Conservation (phyloP, 306 rosid species). For the Lathyrus tuberosus region DNA sequence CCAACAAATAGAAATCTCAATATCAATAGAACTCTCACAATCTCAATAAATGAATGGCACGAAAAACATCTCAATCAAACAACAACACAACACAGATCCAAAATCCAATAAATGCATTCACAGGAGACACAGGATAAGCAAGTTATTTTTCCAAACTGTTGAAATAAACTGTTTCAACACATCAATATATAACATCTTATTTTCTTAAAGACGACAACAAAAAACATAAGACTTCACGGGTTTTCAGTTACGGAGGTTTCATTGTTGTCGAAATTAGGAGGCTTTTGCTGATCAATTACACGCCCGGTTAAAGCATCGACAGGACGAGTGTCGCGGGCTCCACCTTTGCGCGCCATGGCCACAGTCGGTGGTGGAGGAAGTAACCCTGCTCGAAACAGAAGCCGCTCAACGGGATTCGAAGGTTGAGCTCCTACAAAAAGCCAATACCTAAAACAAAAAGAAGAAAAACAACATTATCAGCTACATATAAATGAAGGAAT, state of each 20-base stretch:
- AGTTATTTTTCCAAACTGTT: neutral
- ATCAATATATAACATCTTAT: constrained; percentile 13
- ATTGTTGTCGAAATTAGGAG: constrained; percentile 34
- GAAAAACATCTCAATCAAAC: neutral
- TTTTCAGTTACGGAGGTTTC: constrained; percentile 32
- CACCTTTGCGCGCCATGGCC: constrained; percentile 87
- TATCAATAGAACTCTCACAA: too few relatives aligned
- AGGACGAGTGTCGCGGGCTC: constrained; percentile 67
- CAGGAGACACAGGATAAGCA: neutral
- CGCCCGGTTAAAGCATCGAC: constrained; percentile 74
- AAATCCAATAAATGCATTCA: constrained; percentile 10
- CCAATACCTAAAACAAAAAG: constrained; percentile 76
- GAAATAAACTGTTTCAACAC: neutral
- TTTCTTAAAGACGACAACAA: constrained; percentile 14
- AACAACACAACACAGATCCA: neutral
- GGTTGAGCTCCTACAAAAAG: constrained; percentile 97
- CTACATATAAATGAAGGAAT: neutral
- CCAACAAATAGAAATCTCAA: too few relatives aligned
- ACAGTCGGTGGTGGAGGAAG: constrained; percentile 90
- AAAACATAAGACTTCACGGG: constrained; percentile 33
- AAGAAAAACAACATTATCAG: neutral
- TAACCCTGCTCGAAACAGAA: constrained; percentile 78
- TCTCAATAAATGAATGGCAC: too few relatives aligned
- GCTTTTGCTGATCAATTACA: constrained; percentile 47
- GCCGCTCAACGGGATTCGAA: constrained; percentile 83